Percentiles rank a stretch among this genome's conserved stretches.
These are phyloP conservation scores for Tarenaya hassleriana DNA, from an alignment of 345 rosid species.

Conservation along the genomic window DNA sequence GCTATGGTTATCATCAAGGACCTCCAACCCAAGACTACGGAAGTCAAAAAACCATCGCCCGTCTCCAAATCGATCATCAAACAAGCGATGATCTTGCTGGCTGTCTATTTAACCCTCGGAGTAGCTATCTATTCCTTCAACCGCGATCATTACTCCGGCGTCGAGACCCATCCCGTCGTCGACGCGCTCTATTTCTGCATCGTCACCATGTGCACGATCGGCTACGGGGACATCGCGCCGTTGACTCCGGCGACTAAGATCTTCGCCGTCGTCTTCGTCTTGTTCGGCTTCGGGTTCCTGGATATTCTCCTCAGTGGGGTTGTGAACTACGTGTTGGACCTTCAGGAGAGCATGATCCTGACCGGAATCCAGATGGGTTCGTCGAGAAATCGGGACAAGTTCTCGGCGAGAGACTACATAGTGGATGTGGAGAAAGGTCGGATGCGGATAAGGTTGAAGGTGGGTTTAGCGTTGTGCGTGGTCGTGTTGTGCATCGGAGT, in stretches of 20 bases:
- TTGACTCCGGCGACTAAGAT: constrained; percentile 49
- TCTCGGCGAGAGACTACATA: constrained; percentile 44
- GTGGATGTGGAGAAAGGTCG: constrained; percentile 63
- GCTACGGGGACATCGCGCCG: constrained; percentile 78
- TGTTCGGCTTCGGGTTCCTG: constrained; percentile 66
- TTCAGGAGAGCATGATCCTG: constrained; percentile 57
- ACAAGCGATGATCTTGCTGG: constrained; percentile 50
- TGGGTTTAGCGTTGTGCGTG: constrained; percentile 56
- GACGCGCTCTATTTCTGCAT: constrained; percentile 78
- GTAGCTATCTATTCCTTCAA: constrained; percentile 53
- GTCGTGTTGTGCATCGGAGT: constrained; percentile 55
- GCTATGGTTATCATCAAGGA: constrained; percentile 63
- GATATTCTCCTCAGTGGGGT: constrained; percentile 60
- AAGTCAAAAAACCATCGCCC: constrained; percentile 33
- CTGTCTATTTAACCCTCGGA: constrained; percentile 51
- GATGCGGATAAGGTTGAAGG: constrained; percentile 82
- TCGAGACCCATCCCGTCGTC: constrained; percentile 75
- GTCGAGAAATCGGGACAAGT: constrained; percentile 12
- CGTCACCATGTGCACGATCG: constrained; percentile 80
- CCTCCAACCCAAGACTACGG: constrained; percentile 27
- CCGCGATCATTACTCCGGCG: constrained; percentile 51
- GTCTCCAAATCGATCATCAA: constrained; percentile 41
- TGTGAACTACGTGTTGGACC: constrained; percentile 55
- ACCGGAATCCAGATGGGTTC: constrained; percentile 36
- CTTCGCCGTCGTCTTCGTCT: constrained; percentile 60